Evolutionary conservation across 345 rosid genomes (phyloP).

Genomic region (Corchorus capsularis): DNA sequence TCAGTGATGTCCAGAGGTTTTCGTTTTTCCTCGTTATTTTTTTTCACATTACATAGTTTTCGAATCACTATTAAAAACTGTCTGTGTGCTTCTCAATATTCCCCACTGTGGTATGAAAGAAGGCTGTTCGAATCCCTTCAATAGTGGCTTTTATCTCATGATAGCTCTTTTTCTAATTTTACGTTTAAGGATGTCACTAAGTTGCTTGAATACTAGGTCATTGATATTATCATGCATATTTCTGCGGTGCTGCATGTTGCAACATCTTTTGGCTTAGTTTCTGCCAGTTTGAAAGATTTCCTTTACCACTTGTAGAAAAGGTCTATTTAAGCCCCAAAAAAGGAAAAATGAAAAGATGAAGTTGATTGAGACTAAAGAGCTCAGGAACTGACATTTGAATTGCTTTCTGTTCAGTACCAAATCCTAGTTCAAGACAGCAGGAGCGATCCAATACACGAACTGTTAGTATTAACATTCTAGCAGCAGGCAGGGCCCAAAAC

Average conservation of each 20-base stretch:
- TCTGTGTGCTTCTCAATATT: not conserved
- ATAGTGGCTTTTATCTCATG: not conserved
- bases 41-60: not conserved
- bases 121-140: not conserved
- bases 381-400: not conserved
- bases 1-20: not conserved
- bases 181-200: not conserved
- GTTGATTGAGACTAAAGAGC: not conserved
- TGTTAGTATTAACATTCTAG: constrained; percentile 38
- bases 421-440: constrained; percentile 37
- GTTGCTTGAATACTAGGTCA: not conserved
- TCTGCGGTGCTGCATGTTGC: not conserved
- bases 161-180: not conserved
- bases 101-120: not conserved
- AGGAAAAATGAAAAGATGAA: not conserved
- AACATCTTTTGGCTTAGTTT: not conserved
- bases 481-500: constrained; percentile 43
- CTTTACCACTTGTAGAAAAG: not conserved
- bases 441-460: constrained; percentile 40
- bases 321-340: not conserved
- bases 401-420: constrained; percentile 33
- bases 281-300: constrained; percentile 6
- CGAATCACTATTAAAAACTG: not conserved
- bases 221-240: not conserved
- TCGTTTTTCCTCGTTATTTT: not conserved